Base-by-base conservation (phyloP, 768 basidiomycete genomes). In the Russula sp. region DNA sequence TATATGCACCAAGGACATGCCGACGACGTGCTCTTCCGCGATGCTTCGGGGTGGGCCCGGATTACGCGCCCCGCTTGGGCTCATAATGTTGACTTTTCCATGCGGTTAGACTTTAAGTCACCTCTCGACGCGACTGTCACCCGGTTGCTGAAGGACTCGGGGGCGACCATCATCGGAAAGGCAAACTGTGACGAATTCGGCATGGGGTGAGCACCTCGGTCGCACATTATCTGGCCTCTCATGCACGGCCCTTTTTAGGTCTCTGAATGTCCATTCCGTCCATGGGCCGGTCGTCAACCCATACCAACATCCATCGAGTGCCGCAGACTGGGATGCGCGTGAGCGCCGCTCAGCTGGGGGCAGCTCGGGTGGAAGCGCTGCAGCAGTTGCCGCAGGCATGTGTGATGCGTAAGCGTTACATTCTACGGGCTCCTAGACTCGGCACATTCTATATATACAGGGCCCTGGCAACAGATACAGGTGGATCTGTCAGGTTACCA, bases 131-230 rank as follows among this genome's bases (percentile, higher is more conserved):
- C 96, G 54, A 96, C 93, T 0, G 89, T 89, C 6, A 90, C 97
- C 0, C 63, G 75, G 4, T 74, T 86, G 10, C 74, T 98, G 2
- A 77, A 79, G 1, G 65, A 76, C 0, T 75, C 78, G 0, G 94
- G 93, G 0, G 93, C 87, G 0, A 74, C 83, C 18, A 80, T 98
- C 11, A 70, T 89, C 2, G 96, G 94, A 1, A 97, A 97, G 75
- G 87, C 94, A 0, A 95, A 96, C 71, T 92, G 93, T 73, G 96
- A 99, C 71, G 95, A 98, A 74, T 98, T 98, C 74, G 96, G 96
- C 1, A 98, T 98, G 96, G 96, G 96, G 88, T 94, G 62, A 20
- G 85, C 5, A 5, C 31, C 14, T 22, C 18, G 4, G 20, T 31
- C 14, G 8, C 14, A n/a, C 35, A 6, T 22, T 48, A 4, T 27